Conservation (phyloP, 225 moss, liverwort and hornwort species). For the Climacium dendroides region DNA sequence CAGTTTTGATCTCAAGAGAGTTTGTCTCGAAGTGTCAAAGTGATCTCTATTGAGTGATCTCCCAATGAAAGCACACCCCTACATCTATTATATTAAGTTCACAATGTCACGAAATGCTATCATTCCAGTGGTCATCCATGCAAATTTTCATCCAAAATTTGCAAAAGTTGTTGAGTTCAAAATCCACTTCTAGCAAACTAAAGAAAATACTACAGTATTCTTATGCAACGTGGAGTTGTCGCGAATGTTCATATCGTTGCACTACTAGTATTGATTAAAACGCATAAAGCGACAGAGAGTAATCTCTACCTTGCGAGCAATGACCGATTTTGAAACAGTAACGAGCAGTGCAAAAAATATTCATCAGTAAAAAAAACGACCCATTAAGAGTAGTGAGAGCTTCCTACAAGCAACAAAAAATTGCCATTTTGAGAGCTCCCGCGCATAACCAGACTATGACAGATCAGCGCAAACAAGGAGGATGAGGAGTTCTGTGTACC, state of each 20-base stretch:
- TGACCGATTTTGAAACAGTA: not conserved
- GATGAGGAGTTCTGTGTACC: not conserved
- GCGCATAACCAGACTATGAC: not conserved
- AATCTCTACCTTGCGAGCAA: not conserved
- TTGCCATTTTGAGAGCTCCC: not conserved
- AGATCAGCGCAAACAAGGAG: not conserved
- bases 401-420: not conserved
- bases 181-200: not conserved
- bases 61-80: not conserved
- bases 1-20: not conserved
- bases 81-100: not conserved
- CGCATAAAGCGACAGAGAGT: not conserved
- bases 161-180: not conserved
- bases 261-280: not conserved
- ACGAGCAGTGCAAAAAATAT: not conserved
- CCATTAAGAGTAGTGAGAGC: not conserved
- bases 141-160: not conserved
- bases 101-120: not conserved
- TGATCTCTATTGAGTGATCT: not conserved
- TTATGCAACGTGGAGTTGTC: not conserved
- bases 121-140: not conserved
- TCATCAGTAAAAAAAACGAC: not conserved
- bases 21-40: too few species aligned
- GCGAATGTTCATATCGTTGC: not conserved
- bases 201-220: not conserved